Percentiles rank a stretch among this genome's conserved stretches.
These are phyloP conservation scores for Geosiphon pyriformis DNA, from an alignment of 192 early-diverging fungal species.

Conservation along the genomic window DNA sequence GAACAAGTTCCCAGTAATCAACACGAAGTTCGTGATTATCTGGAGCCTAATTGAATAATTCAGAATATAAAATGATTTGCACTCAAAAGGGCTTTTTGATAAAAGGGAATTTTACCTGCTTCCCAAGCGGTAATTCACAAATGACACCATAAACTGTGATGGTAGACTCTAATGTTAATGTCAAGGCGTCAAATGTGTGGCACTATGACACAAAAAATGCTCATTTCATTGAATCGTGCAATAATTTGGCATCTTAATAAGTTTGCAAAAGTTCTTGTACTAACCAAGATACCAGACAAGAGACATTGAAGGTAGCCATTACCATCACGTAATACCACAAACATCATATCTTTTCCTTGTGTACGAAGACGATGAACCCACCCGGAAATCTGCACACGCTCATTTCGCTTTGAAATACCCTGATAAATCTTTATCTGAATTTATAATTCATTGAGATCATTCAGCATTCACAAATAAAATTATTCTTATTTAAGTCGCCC, in stretches of 20 bases:
- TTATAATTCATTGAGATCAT: not conserved
- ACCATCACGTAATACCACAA: constrained; percentile 92
- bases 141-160: constrained; percentile 83
- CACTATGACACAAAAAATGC: constrained; percentile 51
- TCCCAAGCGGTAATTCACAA: constrained; percentile 84
- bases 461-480: not conserved
- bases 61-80: constrained; percentile 1
- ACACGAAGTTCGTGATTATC: constrained; percentile 91
- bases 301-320: constrained; percentile 92
- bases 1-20: constrained; percentile 94
- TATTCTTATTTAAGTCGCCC: not conserved
- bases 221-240: constrained; percentile 26
- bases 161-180: constrained; percentile 90
- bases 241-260: constrained; percentile 41
- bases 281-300: constrained; percentile 75
- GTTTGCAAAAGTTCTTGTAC: constrained; percentile 9
- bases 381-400: constrained; percentile 80
- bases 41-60: constrained; percentile 85
- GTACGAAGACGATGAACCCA: constrained; percentile 96
- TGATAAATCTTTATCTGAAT: constrained; percentile 73
- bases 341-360: constrained; percentile 97
- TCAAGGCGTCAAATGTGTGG: constrained; percentile 90
- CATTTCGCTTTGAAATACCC: constrained; percentile 55
- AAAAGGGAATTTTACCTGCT: constrained; percentile 55
- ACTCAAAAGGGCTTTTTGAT: constrained; percentile 1